Conservation (phyloP, 2,329 filamentous ascomycete genomes). For the Talaromyces piceae region DNA sequence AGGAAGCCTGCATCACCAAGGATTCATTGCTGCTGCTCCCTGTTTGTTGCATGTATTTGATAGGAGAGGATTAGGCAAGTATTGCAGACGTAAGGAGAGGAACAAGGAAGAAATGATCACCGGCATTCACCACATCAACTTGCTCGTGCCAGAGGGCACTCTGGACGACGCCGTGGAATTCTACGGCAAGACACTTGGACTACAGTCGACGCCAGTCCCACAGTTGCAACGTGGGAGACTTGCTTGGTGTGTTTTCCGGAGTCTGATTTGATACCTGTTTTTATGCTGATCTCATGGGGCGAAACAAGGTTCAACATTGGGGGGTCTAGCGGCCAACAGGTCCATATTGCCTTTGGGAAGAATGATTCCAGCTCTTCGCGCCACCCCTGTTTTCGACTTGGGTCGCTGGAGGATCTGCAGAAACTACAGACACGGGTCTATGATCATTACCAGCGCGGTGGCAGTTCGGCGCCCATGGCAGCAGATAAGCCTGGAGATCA, state of each 20-base stretch:
- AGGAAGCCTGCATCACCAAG: no score
- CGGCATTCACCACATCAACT: constrained; percentile 51
- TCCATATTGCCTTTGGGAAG: constrained; percentile 46
- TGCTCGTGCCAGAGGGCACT: constrained; percentile 49
- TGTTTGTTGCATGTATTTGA: no score
- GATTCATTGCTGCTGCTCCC: no score
- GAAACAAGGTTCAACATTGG: constrained; percentile 48
- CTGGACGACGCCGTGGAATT: constrained; percentile 47
- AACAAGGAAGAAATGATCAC: constrained; percentile 38
- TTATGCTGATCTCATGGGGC: neutral
- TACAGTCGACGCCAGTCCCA: constrained; percentile 48
- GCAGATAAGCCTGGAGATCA: constrained; percentile 50
- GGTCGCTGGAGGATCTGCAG: constrained; percentile 41
- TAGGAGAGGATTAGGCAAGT: no score
- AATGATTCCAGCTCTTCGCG: constrained; percentile 38
- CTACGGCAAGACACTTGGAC: constrained; percentile 50
- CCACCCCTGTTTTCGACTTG: constrained; percentile 54
- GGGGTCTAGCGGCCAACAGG: constrained; percentile 45
- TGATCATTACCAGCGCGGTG: constrained; percentile 45
- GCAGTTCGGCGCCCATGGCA: constrained; percentile 43
- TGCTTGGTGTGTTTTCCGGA: constrained; percentile 44
- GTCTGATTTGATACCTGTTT: neutral
- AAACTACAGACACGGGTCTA: constrained; percentile 44
- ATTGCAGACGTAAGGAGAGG: neutral
- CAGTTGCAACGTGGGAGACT: constrained; percentile 44